Evolutionary conservation across 129 eudicot genomes (phyloP).

Genomic region (Chrysanthemum seticuspe): DNA sequence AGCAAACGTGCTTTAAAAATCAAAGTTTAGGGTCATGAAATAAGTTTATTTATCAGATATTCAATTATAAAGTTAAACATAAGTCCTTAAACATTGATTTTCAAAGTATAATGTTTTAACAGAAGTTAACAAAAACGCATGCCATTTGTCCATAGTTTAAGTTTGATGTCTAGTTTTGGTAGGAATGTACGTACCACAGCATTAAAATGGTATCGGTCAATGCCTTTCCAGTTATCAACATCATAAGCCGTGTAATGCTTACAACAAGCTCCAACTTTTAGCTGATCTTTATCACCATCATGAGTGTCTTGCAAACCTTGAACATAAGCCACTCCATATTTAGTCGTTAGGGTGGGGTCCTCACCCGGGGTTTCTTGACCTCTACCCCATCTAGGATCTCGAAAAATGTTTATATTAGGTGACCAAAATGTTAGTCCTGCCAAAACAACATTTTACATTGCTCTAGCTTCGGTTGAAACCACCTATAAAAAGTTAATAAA

Average conservation of each 20-base stretch:
- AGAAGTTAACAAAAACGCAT: too few species aligned
- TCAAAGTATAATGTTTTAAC: too few species aligned
- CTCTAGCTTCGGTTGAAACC: slow-evolving; percentile 95
- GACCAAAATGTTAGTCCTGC: slow-evolving; percentile 96
- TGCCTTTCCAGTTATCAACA: slow-evolving; percentile 91
- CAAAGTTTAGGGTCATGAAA: too few species aligned
- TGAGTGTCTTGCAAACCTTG: slow-evolving; percentile 79
- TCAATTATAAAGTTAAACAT: too few species aligned
- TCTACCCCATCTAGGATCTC: slow-evolving; percentile 99
- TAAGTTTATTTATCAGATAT: too few species aligned
- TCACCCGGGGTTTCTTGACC: slow-evolving; percentile 99
- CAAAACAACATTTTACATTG: slow-evolving; percentile 95
- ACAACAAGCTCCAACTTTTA: slow-evolving; percentile 95
- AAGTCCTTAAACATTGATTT: too few species aligned
- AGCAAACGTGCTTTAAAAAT: too few species aligned
- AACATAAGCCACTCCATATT: slow-evolving; percentile 71
- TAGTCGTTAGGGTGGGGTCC: slow-evolving; percentile 79
- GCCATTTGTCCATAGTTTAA: too few species aligned
- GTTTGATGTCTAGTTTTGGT: not conserved
- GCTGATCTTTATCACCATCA: slow-evolving; percentile 65
- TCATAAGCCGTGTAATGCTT: slow-evolving; percentile 98
- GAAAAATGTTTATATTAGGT: slow-evolving; percentile 89
- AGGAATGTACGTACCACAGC: slow-evolving; percentile 55
- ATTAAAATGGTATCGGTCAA: slow-evolving; percentile 68
- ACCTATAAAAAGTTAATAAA: slow-evolving; percentile 46